Evolutionary conservation across 2,329 filamentous ascomycete genomes (phyloP), one percentile per base, ranked within the genome.

Genomic region (Neofusicoccum ribis): DNA sequence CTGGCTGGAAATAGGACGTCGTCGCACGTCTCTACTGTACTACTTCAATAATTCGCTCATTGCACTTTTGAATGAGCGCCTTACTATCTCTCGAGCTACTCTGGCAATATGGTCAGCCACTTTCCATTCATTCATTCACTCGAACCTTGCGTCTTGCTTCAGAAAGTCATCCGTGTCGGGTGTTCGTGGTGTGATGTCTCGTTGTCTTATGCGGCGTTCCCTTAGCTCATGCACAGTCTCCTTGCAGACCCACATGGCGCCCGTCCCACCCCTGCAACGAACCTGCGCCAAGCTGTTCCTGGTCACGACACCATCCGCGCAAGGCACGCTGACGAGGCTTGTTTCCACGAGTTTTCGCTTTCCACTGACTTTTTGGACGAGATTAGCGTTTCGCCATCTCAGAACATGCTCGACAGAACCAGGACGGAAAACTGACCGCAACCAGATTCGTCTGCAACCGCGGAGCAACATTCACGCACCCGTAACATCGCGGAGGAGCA

Each of bases 151-250:
- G n/a, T 41, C 37, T 62, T 36, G n/a, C 12, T 41, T 50, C 20
- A 17, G 23, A 31, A 31, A 31, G 27, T 31, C 23, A 6, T 39
- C 20, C 43, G 15, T 49, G 31, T 50, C 17, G 39, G 41, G 41
- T 64, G 61, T 64, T 39, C 61, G 50, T 64, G 61, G 61, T 54
- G 61, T 64, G 61, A 64, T 56, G 61, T 63, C 58, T 61, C 20
- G 11, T 44, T 23, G 9, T 15, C 23, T 23, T 5, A 9, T 9
- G 23, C 31, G 58, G 43, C 58, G 43, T 47, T 51, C 37, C 46
- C 41, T 52, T 54, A 54, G 60, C 60, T 51, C 41, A 63, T 63
- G 60, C 60, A 63, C 49, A 31, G 14, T 51, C 37, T 37, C n/a
- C 37, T 27, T 47, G 9, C 8, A 39, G 41, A 60, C 56, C 56